Percentiles rank a stretch among this genome's conserved stretches.
phyloP scores from a whole-genome alignment of 31 red algal genomes.

The Asparagopsis taxiformis region DNA sequence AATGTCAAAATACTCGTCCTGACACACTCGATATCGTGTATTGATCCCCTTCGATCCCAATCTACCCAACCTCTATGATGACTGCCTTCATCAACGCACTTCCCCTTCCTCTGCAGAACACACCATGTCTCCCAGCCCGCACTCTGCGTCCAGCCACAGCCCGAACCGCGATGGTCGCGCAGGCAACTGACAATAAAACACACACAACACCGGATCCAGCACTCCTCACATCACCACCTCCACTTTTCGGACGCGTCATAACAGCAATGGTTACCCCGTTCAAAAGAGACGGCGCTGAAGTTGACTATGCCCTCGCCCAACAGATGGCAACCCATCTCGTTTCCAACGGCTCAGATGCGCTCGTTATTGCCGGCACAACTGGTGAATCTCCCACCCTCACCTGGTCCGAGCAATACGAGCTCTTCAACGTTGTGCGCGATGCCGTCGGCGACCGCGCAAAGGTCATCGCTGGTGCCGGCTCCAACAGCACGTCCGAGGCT shows the following conservation, averaged over 20 bases:
- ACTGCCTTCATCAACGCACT: too few species aligned
- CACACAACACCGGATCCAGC: too few species aligned
- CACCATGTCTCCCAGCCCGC: too few species aligned
- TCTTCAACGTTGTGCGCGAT: slow-evolving; percentile 83
- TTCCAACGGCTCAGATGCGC: slow-evolving; percentile 85
- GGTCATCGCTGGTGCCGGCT: slow-evolving; percentile 94
- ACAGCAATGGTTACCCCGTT: slow-evolving; percentile 98
- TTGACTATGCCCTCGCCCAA: slow-evolving; percentile 91
- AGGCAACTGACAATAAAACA: too few species aligned
- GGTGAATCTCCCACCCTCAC: slow-evolving; percentile 95
- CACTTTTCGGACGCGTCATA: slow-evolving; percentile 76
- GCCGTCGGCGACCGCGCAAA: slow-evolving; percentile 77
- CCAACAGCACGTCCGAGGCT: slow-evolving; percentile 96
- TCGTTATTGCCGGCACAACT: slow-evolving; percentile 92
- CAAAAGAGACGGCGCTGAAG: slow-evolving; percentile 67
- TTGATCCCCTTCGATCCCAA: too few species aligned
- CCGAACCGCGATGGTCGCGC: too few species aligned
- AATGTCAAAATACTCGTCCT: too few species aligned
- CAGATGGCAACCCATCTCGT: slow-evolving; percentile 90
- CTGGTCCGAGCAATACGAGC: slow-evolving; percentile 97
- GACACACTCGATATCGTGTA: too few species aligned
- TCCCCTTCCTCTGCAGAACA: too few species aligned
- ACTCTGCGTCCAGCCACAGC: too few species aligned
- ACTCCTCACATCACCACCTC: too few species aligned
- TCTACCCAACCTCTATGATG: too few species aligned